Conservation (phyloP, 2,329 filamentous ascomycete genomes). For the Juglanconis oblonga region DNA sequence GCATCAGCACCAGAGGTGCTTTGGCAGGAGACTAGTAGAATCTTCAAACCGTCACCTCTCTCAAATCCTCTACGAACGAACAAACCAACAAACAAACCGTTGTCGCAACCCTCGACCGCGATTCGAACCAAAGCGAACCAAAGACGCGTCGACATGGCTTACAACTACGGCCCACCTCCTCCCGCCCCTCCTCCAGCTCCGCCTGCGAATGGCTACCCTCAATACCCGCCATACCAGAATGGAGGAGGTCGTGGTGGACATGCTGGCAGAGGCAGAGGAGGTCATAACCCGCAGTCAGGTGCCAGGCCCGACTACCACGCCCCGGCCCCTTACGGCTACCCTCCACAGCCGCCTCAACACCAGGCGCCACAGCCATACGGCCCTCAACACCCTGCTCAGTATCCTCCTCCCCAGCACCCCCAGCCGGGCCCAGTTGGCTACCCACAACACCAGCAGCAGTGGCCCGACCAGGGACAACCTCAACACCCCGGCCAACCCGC, state of each 20-base stretch:
- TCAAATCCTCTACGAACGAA: background rate
- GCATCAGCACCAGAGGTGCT: background rate
- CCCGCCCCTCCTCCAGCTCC: conserved; percentile 51
- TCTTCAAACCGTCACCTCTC: background rate
- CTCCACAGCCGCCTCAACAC: conserved; percentile 32
- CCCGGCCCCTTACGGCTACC: conserved; percentile 41
- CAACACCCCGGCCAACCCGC: conserved; percentile 40
- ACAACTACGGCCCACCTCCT: conserved; percentile 54
- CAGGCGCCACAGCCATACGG: conserved; percentile 27
- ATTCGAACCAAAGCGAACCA: background rate
- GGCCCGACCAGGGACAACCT: conserved; percentile 35
- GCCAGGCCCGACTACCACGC: conserved; percentile 40
- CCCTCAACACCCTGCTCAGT: conserved; percentile 26
- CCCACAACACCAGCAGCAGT: conserved; percentile 37
- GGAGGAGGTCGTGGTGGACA: conserved; percentile 37
- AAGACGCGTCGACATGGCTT: conserved; percentile 39
- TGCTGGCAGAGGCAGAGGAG: conserved; percentile 35
- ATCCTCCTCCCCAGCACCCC: conserved; percentile 33
- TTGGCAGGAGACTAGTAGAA: background rate
- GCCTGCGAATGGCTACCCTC: conserved; percentile 28
- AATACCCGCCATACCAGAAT: conserved; percentile 40
- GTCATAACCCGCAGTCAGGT: conserved; percentile 35
- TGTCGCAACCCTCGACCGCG: background rate
- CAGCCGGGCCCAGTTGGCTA: conserved; percentile 34
- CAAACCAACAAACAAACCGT: background rate